phyloP scores from a whole-genome alignment of 106 monocot species.

The Dioscorea dumetorum region DNA sequence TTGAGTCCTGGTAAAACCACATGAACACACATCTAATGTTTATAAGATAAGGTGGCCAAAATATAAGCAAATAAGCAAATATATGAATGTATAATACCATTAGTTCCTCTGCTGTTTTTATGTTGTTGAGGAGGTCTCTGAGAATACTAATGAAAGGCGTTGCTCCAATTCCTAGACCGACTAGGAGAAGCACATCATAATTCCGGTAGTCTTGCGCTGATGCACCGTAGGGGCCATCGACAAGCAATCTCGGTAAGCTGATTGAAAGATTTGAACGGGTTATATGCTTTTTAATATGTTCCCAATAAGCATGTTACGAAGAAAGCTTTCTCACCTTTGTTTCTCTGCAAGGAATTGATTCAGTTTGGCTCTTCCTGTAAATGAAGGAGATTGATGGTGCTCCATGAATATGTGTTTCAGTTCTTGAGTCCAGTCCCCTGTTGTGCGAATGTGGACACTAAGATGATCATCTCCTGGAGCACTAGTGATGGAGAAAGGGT shows the following conservation, averaged over 20 bases:
- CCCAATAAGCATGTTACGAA: neutral
- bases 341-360: constrained; percentile 14
- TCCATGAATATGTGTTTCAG: constrained; percentile 65
- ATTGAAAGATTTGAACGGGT: neutral
- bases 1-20: constrained; percentile 33
- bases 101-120: constrained; percentile 52
- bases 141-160: constrained; percentile 92
- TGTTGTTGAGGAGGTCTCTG: constrained; percentile 76
- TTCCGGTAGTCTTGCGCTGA: constrained; percentile 79
- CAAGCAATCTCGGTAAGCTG: constrained; percentile 67
- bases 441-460: constrained; percentile 68
- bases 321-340: constrained; percentile 18
- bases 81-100: constrained; percentile 17
- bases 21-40: constrained; percentile 5
- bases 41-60: neutral
- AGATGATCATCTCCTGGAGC: constrained; percentile 79
- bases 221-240: constrained; percentile 93
- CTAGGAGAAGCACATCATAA: constrained; percentile 81
- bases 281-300: neutral
- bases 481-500: constrained; percentile 90
- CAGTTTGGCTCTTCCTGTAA: constrained; percentile 34
- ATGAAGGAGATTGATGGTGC: constrained; percentile 25
- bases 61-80: no score
- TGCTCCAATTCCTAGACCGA: constrained; percentile 89
- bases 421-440: constrained; percentile 82